Evolutionary conservation across 192 early-diverging fungal genomes (phyloP).

Genomic region (Podila clonocystis): DNA sequence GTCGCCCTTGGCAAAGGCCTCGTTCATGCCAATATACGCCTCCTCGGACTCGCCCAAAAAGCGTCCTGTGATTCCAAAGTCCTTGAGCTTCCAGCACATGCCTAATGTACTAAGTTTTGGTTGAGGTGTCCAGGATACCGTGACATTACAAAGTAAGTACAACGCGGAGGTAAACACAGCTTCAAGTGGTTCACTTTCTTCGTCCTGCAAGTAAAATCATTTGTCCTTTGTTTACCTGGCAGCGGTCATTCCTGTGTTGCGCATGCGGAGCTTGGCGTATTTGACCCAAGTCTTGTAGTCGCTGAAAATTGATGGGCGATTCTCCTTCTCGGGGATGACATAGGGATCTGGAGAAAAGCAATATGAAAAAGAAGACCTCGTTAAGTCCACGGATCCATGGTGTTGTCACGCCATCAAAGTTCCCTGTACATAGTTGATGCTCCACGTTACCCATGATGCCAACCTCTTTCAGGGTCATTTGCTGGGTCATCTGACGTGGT

Average conservation of each 20-base stretch:
- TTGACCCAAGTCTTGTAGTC: constrained; percentile 62
- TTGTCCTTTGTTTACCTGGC: constrained; percentile 13
- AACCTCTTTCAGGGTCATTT: constrained; percentile 36
- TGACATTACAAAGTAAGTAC: no score
- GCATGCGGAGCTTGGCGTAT: constrained; percentile 59
- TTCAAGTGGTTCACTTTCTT: no score
- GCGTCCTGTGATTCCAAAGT: constrained; percentile 63
- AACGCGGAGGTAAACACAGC: no score
- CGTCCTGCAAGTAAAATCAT: no score
- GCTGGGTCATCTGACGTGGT: constrained; percentile 45
- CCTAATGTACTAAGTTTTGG: constrained; percentile 48
- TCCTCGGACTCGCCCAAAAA: constrained; percentile 69
- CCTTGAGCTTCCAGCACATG: constrained; percentile 60
- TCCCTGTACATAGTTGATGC: no score
- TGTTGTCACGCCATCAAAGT: no score
- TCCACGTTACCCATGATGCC: constrained; percentile 40
- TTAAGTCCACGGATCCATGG: neutral
- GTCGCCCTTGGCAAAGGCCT: constrained; percentile 75
- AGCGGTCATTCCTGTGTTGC: constrained; percentile 55
- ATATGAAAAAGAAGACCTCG: neutral
- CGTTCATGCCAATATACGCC: constrained; percentile 73
- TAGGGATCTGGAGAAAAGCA: constrained; percentile 51
- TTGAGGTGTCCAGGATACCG: no score
- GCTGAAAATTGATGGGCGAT: constrained; percentile 53
- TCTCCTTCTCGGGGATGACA: constrained; percentile 59